phyloP scores from a whole-genome alignment of 192 early-diverging fungal species.

The Cladochytrium replicatum region DNA sequence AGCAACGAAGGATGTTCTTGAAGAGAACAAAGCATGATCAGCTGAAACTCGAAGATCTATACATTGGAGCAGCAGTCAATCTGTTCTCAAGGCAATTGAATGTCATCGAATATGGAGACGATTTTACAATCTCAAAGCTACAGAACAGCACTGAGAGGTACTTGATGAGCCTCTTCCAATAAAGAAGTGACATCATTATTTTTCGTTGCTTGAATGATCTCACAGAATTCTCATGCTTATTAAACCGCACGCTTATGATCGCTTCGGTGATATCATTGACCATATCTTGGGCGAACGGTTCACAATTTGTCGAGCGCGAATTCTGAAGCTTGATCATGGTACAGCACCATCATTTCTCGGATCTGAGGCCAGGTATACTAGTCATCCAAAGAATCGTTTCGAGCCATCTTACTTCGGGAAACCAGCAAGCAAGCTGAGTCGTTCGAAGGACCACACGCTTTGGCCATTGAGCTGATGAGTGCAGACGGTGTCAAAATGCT shows the following conservation, averaged over 20 bases:
- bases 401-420: too few relatives aligned
- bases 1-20: constrained; percentile 42
- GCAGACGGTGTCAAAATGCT: background rate
- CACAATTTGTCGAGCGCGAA: constrained; percentile 22
- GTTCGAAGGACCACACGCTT: too few relatives aligned
- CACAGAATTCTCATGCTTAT: constrained; percentile 36
- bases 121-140: constrained; percentile 32
- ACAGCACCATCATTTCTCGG: too few relatives aligned
- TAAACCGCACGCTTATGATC: constrained; percentile 21
- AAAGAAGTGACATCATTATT: background rate
- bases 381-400: too few relatives aligned
- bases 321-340: constrained; percentile 20
- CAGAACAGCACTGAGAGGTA: constrained; percentile 37
- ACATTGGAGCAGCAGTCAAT: constrained; percentile 41
- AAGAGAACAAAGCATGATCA: constrained; percentile 31
- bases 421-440: too few relatives aligned
- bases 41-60: constrained; percentile 35
- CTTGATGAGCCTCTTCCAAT: constrained; percentile 6
- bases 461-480: background rate
- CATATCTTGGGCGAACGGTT: constrained; percentile 22
- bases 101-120: constrained; percentile 41
- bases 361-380: too few relatives aligned
- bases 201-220: constrained; percentile 8
- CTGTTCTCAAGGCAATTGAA: constrained; percentile 39
- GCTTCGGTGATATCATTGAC: constrained; percentile 36